These are phyloP conservation scores for Triglochin maritima DNA, from an alignment of 106 monocot species.

Conservation along the genomic window DNA sequence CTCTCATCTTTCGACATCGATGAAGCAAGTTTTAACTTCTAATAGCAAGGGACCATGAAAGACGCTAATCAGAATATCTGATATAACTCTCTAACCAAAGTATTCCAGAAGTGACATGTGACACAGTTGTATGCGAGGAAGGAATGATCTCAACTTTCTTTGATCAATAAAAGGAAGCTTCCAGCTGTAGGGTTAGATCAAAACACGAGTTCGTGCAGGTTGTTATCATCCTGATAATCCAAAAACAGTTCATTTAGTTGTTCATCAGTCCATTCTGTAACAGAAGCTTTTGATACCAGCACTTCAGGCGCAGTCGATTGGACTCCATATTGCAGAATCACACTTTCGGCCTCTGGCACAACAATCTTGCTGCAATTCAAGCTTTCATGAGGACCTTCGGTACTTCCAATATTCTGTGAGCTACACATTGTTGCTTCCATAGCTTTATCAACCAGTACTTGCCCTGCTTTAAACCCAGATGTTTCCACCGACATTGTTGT, in stretches of 20 bases:
- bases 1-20: too few relatives aligned
- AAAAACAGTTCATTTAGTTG: conserved; percentile 1
- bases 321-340: neutral
- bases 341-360: neutral
- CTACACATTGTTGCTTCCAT: neutral
- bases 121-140: neutral
- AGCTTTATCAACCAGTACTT: neutral
- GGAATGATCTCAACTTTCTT: neutral
- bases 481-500: conserved; percentile 2
- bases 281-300: conserved; percentile 1
- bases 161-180: neutral
- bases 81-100: too few relatives aligned
- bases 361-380: neutral
- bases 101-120: neutral
- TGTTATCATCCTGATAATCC: conserved; percentile 1
- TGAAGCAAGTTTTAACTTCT: too few relatives aligned
- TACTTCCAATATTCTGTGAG: neutral
- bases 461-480: neutral
- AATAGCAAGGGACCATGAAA: too few relatives aligned
- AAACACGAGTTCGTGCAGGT: neutral
- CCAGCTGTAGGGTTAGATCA: neutral
- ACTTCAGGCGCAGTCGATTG: neutral
- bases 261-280: conserved; percentile 6
- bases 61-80: too few relatives aligned
- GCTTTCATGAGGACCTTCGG: neutral